phyloP scores from a whole-genome alignment of 2,329 filamentous ascomycete genomes.

The Fusarium cyanostomum region DNA sequence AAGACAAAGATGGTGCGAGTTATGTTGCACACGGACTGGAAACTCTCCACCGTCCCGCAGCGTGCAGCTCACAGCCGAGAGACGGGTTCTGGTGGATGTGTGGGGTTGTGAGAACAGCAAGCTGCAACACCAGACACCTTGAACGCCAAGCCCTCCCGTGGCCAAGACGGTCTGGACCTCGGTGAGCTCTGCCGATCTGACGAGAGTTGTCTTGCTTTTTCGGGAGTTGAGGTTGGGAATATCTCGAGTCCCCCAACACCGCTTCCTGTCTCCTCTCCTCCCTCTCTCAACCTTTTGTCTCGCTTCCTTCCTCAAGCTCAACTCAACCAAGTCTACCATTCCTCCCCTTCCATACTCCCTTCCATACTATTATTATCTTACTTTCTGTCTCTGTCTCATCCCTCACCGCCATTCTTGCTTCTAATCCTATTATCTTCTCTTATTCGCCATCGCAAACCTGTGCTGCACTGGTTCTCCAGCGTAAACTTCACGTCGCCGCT shows the following conservation, averaged over 20 bases:
- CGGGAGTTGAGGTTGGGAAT: not conserved
- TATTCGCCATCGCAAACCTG: constrained; percentile 20
- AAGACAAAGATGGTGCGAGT: constrained; percentile 17
- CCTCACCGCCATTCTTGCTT: constrained; percentile 21
- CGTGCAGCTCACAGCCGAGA: constrained; percentile 21
- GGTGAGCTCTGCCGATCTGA: constrained; percentile 37
- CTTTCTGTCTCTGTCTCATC: not conserved
- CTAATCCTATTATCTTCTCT: constrained; percentile 1
- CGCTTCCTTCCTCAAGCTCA: not conserved
- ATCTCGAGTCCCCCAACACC: not conserved
- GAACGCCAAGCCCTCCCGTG: constrained; percentile 24
- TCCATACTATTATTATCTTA: not conserved
- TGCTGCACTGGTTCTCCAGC: constrained; percentile 38
- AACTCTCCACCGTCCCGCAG: constrained; percentile 14
- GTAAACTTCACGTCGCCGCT: constrained; percentile 57
- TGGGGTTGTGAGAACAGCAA: constrained; percentile 10
- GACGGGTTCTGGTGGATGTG: constrained; percentile 17
- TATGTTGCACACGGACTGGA: constrained; percentile 19
- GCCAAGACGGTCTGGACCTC: constrained; percentile 39
- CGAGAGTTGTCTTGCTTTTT: constrained; percentile 8
- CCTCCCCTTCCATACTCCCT: not conserved
- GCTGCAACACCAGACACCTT: constrained; percentile 14
- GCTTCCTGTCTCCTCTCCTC: constrained; percentile 2
- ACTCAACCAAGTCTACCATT: not conserved
- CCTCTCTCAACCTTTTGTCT: not conserved